These are phyloP conservation scores for Colletotrichum lindemuthianum DNA, from an alignment of 2,329 filamentous ascomycete species.

Conservation along the genomic window DNA sequence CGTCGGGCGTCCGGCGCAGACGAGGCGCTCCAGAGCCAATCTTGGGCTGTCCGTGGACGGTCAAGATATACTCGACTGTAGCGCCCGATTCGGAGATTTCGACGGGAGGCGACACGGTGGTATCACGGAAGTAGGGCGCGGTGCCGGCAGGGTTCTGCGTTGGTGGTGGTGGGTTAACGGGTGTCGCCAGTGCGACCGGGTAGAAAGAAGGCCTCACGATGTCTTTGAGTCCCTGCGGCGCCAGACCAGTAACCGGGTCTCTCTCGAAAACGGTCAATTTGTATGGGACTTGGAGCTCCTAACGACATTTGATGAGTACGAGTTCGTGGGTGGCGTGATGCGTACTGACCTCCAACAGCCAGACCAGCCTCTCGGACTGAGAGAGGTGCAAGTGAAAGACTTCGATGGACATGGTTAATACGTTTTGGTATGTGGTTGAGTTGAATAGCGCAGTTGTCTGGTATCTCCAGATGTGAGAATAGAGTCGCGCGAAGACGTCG, in stretches of 20 bases:
- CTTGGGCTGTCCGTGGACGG: slow-evolving; percentile 54
- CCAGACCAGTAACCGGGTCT: slow-evolving; percentile 25
- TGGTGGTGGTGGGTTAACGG: neutral
- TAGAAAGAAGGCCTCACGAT: slow-evolving; percentile 5
- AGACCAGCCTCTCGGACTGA: slow-evolving; percentile 37
- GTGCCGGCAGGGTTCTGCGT: slow-evolving; percentile 58
- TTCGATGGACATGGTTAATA: slow-evolving; percentile 33
- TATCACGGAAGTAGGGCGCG: slow-evolving; percentile 70
- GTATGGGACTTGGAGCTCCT: slow-evolving; percentile 35
- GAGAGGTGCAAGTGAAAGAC: slow-evolving; percentile 37
- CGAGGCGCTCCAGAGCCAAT: slow-evolving; percentile 48
- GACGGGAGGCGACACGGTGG: slow-evolving; percentile 51
- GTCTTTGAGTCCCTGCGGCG: slow-evolving; percentile 27
- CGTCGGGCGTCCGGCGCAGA: slow-evolving; percentile 51
- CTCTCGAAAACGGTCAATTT: slow-evolving; percentile 27
- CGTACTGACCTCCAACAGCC: slow-evolving; percentile 33
- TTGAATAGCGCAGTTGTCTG: neutral
- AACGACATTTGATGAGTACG: neutral
- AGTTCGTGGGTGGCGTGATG: neutral
- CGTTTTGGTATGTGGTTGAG: neutral
- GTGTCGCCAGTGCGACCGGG: neutral
- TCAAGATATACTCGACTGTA: slow-evolving; percentile 69
- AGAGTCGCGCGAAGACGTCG: neutral
- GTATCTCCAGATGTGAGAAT: too few relatives aligned
- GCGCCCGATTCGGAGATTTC: slow-evolving; percentile 67